Conservation (phyloP, 495 filamentous ascomycete genomes). For the Trypethelium eluteriae region DNA sequence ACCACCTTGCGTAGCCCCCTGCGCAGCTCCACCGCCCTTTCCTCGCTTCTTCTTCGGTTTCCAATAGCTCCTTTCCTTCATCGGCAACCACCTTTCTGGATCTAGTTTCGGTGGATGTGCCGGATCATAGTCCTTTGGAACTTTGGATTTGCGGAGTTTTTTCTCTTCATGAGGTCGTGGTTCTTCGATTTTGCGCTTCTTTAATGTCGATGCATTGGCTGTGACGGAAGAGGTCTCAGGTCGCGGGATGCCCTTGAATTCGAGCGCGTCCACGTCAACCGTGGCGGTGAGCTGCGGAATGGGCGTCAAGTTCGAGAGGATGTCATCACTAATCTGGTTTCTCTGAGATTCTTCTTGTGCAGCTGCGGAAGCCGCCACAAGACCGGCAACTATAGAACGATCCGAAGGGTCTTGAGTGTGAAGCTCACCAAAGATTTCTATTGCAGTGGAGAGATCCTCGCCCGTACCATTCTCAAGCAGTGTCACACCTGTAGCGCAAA, state of each 20-base stretch:
- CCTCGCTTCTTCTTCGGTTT: slow-evolving; percentile 83
- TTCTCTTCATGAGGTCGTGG: slow-evolving; percentile 48
- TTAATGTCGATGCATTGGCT: slow-evolving; percentile 33
- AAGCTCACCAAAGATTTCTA: slow-evolving; percentile 64
- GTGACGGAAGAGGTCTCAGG: slow-evolving; percentile 40
- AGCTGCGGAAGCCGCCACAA: slow-evolving; percentile 69
- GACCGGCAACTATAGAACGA: slow-evolving; percentile 61
- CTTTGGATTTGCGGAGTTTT: slow-evolving; percentile 55
- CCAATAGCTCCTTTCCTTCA: slow-evolving; percentile 81
- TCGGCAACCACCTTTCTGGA: slow-evolving; percentile 85
- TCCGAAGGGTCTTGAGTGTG: slow-evolving; percentile 56
- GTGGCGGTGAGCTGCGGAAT: slow-evolving; percentile 57
- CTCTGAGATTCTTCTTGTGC: neutral
- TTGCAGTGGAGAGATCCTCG: slow-evolving; percentile 59
- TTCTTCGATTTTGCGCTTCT: slow-evolving; percentile 52
- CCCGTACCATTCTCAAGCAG: slow-evolving; percentile 65
- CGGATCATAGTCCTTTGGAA: slow-evolving; percentile 72
- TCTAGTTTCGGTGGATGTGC: slow-evolving; percentile 60
- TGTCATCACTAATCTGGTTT: neutral
- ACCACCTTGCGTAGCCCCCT: slow-evolving; percentile 23
- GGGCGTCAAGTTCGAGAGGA: slow-evolving; percentile 47
- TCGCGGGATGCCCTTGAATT: slow-evolving; percentile 67
- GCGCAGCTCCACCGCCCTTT: slow-evolving; percentile 68
- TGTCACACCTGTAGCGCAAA: slow-evolving; percentile 70
- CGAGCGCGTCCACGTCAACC: slow-evolving; percentile 61